Conservation (phyloP, 768 basidiomycete species). For the Psilocybe azurescens region DNA sequence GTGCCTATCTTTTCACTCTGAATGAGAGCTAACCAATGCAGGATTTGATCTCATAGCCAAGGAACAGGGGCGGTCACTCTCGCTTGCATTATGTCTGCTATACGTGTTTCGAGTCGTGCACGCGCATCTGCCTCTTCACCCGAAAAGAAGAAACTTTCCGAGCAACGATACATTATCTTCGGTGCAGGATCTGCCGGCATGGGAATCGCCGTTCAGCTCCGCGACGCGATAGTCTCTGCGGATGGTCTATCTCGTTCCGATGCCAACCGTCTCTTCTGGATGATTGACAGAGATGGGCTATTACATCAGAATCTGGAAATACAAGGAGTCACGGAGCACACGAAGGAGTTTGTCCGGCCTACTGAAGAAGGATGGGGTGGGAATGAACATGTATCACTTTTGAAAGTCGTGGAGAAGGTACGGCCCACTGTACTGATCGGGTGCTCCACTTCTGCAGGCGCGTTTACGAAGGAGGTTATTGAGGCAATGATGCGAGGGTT, state of each 20-base stretch:
- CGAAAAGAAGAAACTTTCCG: constrained; percentile 45
- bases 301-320: constrained; percentile 31
- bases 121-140: constrained; percentile 20
- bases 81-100: constrained; percentile 69
- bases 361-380: constrained; percentile 42
- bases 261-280: constrained; percentile 71
- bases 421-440: constrained; percentile 88
- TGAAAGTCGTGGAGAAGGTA: constrained; percentile 73
- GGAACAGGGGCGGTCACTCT: constrained; percentile 81
- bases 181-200: constrained; percentile 86
- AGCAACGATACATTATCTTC: constrained; percentile 80
- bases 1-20: not conserved
- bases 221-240: constrained; percentile 71
- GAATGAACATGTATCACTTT: constrained; percentile 53
- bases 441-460: constrained; percentile 78
- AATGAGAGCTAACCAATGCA: not conserved
- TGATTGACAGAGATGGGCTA: constrained; percentile 62
- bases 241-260: constrained; percentile 58
- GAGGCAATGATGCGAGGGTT: constrained; percentile 58
- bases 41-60: constrained; percentile 47
- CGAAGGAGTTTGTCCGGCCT: constrained; percentile 60
- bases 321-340: constrained; percentile 36
- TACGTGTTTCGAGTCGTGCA: constrained; percentile 58
- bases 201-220: constrained; percentile 77
- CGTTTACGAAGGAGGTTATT: constrained; percentile 78